These are phyloP conservation scores for Volvox reticuliferus DNA, from an alignment of 139 green algal genomes.

Conservation along the genomic window DNA sequence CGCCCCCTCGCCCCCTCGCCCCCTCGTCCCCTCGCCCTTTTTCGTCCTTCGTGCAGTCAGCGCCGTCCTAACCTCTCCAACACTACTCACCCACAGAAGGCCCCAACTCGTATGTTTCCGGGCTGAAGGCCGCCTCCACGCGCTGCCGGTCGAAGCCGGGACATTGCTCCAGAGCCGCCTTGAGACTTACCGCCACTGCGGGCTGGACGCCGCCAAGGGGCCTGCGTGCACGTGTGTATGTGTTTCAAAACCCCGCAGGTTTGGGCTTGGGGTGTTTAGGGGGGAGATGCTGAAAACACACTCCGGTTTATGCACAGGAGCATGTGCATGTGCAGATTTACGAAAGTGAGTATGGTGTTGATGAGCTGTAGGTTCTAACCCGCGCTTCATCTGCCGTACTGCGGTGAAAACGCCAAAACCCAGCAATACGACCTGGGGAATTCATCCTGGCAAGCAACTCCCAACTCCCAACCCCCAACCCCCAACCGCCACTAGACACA, in stretches of 20 bases:
- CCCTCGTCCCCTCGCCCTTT: too few species aligned
- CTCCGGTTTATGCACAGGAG: too few species aligned
- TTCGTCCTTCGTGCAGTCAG: too few species aligned
- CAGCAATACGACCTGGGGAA: too few species aligned
- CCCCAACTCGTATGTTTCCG: constrained; percentile 1
- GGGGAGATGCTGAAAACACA: too few species aligned
- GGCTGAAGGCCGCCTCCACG: not conserved
- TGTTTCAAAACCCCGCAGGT: too few species aligned
- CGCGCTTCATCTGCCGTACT: too few species aligned
- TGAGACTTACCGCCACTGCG: not conserved
- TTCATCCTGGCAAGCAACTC: not conserved
- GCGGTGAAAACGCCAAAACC: too few species aligned
- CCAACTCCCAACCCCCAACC: not conserved
- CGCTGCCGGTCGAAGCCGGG: not conserved
- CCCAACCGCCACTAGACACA: not conserved
- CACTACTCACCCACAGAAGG: not conserved
- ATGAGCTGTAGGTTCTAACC: not conserved
- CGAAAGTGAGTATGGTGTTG: not conserved
- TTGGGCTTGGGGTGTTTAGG: too few species aligned
- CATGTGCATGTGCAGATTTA: not conserved
- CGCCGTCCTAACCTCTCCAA: not conserved
- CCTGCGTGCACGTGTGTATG: not conserved
- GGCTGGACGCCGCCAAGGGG: constrained; percentile 23
- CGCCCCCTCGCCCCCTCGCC: too few species aligned
- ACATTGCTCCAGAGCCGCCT: not conserved